Base-by-base conservation (phyloP, 257 asterid genomes). In the Marsdenia floribunda region DNA sequence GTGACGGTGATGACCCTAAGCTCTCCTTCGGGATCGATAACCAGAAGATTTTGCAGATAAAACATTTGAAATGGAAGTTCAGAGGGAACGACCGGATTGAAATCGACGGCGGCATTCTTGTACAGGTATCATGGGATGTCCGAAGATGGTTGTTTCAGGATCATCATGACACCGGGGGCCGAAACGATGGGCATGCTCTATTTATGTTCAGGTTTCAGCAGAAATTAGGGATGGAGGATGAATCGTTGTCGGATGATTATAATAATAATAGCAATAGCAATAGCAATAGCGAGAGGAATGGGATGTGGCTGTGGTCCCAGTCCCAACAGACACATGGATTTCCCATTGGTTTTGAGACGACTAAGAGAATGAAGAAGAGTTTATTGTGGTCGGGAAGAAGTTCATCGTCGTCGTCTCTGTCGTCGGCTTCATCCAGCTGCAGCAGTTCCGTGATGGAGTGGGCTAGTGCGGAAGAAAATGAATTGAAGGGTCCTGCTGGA, bases 371-470 rank as follows among this genome's bases (percentile, higher is more conserved):
- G 89, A 86, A 79, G 80, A 88, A 80, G 78, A 82, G 87, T 44
- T 42, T 72, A 54, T 15, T 72, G 69, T 72, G 57, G 49, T 71
- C 77, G 22, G 81, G 77, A 11, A 72, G 74, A 58, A 65, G 81
- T 4, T 68, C 70, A 38, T 22, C 81, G 38, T 74, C 82, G 18
- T 74, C 82, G 13, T 88, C 90, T 3, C 40, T 88, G 53, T 87
- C 91, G 3, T 88, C 93, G 15, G 85, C 84, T 47, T 87, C 91
- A 8, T 82, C 86, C 3, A 83, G 82, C 42, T 86, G 89, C 78
- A 86, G 89, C 78, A 86, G 87, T 53, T 85, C 91, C 4, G 93
- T 88, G 2, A 85, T 88, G 88, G 91, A 88, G 37, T 88, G 93
- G 93, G 93, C 87, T 10, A 85, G 88, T 42, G 74, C 80, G 46